Base-by-base conservation (phyloP, 2,329 filamentous ascomycete species). In the Sphaerulina musiva region DNA sequence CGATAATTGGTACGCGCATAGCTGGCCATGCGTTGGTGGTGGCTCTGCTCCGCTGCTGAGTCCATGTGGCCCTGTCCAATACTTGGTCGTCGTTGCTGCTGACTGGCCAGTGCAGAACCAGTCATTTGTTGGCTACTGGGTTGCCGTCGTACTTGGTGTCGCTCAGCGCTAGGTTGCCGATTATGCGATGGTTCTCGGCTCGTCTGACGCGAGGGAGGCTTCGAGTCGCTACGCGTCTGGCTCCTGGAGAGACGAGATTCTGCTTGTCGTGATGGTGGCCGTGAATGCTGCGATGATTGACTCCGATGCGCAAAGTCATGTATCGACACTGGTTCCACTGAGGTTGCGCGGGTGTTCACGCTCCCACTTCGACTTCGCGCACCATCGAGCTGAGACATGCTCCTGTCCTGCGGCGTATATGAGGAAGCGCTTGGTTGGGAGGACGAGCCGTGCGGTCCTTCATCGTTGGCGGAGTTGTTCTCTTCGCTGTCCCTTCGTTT, bases 401-500 rank as follows among this genome's bases (percentile, higher is more conserved):
- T 66, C 23, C 60, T 51, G 14, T 66, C 63, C 39, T 61, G 64
- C 12, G 65, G 65, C 6, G 63, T 65, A 41, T 64, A 61, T 31
- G 57, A 59, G 11, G 58, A 56, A 12, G 56, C 59, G 54, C 62
- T 66, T 4, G 59, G 60, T 44, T 67, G 62, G 20, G 64, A 67
- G 29, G 63, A 62, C n/a, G 62, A 63, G n/a, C 54, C 63, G 40
- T 58, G 59, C 10, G 56, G 63, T 26, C 59, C 59, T n/a, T 69
- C 70, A 34, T 70, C 69, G 26, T 64, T 62, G 2, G 69, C 68
- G 39, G 70, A 74, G 41, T 73, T 65, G 46, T 75, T 73, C 44
- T 77, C 74, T 45, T 76, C 74, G 50, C 72, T 74, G 50, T 79
- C 79, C 54, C 82, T 76, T 59, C 84, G 78, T 57, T 86, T 80